phyloP scores from a whole-genome alignment of 352 stramenopile species.

The Phytophthora boehmeriae region DNA sequence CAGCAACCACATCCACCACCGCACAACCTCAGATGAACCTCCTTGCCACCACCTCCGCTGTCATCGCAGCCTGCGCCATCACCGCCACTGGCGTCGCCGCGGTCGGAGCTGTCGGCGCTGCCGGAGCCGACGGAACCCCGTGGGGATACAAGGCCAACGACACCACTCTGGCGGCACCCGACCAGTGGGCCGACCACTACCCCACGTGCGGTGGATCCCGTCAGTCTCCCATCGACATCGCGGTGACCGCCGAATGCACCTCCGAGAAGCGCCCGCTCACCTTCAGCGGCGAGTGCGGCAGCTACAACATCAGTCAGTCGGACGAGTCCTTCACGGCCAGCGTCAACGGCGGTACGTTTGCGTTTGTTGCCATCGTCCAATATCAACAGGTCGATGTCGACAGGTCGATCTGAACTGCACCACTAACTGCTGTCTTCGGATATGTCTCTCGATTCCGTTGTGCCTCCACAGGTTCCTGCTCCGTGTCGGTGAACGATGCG shows the following conservation, averaged over 20 bases:
- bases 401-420: too few species aligned
- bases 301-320: constrained; percentile 22
- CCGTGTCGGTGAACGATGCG: constrained; percentile 2
- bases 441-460: background rate
- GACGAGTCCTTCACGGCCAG: constrained; percentile 23
- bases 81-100: constrained; percentile 3
- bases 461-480: constrained; percentile 2
- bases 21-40: constrained; percentile 9
- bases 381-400: too few species aligned
- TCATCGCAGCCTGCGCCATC: constrained; percentile 7
- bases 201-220: constrained; percentile 17
- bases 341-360: constrained; percentile 8
- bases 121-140: constrained; percentile 4
- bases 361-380: background rate
- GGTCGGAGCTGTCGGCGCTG: constrained; percentile 6
- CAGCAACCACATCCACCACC: background rate
- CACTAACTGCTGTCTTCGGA: background rate
- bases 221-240: constrained; percentile 43
- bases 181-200: constrained; percentile 23
- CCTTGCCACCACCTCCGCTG: constrained; percentile 3
- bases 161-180: constrained; percentile 10
- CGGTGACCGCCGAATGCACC: background rate
- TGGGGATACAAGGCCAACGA: constrained; percentile 34
- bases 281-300: constrained; percentile 23
- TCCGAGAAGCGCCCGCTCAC: constrained; percentile 10